phyloP scores from a whole-genome alignment of 768 basidiomycete genomes.

The Imleria badia region DNA sequence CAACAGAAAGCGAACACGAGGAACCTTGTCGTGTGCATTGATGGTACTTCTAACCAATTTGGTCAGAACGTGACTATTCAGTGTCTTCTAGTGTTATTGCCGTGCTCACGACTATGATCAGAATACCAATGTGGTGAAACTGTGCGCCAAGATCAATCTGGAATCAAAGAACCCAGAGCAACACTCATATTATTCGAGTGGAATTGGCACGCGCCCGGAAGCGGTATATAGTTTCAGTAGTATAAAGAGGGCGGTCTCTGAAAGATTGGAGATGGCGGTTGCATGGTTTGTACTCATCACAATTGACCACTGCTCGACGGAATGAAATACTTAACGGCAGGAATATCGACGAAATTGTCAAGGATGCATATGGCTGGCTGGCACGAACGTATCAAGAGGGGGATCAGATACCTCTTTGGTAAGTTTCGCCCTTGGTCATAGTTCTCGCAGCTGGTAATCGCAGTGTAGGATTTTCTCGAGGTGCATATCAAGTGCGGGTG shows the following conservation, averaged over 20 bases:
- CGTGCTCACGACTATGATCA: constrained; percentile 14
- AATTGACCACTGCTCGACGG: background rate
- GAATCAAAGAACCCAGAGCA: constrained; percentile 23
- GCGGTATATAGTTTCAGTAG: constrained; percentile 25
- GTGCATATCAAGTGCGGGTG: constrained; percentile 41
- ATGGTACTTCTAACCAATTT: constrained; percentile 23
- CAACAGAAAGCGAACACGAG: constrained; percentile 23
- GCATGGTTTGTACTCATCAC: constrained; percentile 32
- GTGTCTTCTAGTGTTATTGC: too few species aligned
- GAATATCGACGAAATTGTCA: constrained; percentile 36
- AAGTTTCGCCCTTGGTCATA: background rate
- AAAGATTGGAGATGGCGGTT: constrained; percentile 9
- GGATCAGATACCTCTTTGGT: constrained; percentile 40
- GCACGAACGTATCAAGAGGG: background rate
- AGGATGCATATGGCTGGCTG: constrained; percentile 34
- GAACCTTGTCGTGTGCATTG: constrained; percentile 29
- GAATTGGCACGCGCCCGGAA: constrained; percentile 37
- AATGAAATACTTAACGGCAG: constrained; percentile 11
- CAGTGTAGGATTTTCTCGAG: constrained; percentile 40
- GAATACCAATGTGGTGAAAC: constrained; percentile 41
- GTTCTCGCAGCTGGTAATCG: background rate
- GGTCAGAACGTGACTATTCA: constrained; percentile 8
- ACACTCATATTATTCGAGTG: constrained; percentile 38
- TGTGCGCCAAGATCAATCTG: constrained; percentile 30
- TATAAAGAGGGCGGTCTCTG: constrained; percentile 13